Evolutionary conservation across 1,284 basidiomycete species (phyloP).

Genomic region (Cryptococcus sp.): DNA sequence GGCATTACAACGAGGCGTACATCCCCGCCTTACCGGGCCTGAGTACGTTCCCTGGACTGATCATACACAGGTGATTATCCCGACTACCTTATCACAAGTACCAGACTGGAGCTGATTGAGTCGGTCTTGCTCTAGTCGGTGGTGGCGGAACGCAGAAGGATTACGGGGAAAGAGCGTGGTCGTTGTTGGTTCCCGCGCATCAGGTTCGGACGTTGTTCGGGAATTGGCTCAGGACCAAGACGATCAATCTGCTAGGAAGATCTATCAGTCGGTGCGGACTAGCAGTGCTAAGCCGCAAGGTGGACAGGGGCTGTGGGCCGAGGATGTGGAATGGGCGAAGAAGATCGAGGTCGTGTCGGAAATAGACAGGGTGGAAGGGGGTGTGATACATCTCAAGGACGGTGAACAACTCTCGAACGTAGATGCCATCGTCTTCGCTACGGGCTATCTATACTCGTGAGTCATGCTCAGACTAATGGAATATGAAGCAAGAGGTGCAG

Average conservation of each 20-base stretch:
- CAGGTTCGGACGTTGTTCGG: constrained; percentile 56
- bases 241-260: not conserved
- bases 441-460: constrained; percentile 49
- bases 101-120: too few relatives aligned
- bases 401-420: constrained; percentile 22
- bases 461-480: not conserved
- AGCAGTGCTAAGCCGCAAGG: constrained; percentile 1
- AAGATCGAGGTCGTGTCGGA: constrained; percentile 34
- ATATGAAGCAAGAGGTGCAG: too few relatives aligned
- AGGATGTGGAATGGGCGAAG: constrained; percentile 29
- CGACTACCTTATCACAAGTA: too few relatives aligned
- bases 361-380: constrained; percentile 32
- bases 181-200: constrained; percentile 55
- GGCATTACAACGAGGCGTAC: constrained; percentile 55
- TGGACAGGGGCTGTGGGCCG: constrained; percentile 5
- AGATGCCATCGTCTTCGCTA: constrained; percentile 50
- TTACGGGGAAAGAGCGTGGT: constrained; percentile 50
- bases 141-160: constrained; percentile 50
- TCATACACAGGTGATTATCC: constrained; percentile 47
- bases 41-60: constrained; percentile 9
- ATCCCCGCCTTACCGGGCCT: constrained; percentile 52
- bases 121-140: constrained; percentile 26
- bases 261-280: constrained; percentile 7
- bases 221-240: constrained; percentile 49
- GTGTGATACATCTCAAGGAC: constrained; percentile 2